Evolutionary conservation across 2,329 filamentous ascomycete genomes (phyloP).

Genomic region (Daldinia eschscholtzii): DNA sequence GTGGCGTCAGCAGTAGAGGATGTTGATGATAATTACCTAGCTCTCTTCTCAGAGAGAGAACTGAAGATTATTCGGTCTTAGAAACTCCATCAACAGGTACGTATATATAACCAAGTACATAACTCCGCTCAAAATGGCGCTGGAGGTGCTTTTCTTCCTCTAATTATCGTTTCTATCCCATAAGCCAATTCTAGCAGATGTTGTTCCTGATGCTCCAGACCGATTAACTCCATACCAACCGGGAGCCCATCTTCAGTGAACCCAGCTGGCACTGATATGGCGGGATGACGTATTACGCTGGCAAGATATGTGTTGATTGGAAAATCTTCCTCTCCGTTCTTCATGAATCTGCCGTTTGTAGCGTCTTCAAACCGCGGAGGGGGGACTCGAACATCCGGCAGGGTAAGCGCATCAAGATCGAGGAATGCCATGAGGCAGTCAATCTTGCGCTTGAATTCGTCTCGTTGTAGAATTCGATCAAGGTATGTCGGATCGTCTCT

Average conservation of each 20-base stretch:
- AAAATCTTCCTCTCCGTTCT: constrained; percentile 45
- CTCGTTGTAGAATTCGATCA: constrained; percentile 44
- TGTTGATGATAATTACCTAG: too few species aligned
- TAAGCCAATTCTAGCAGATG: constrained; percentile 32
- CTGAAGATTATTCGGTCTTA: not conserved
- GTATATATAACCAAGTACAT: too few species aligned
- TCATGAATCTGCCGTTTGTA: constrained; percentile 46
- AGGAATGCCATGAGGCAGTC: constrained; percentile 50
- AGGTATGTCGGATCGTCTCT: constrained; percentile 49
- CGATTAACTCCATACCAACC: constrained; percentile 50
- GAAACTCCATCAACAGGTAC: too few species aligned
- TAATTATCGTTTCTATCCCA: constrained; percentile 28
- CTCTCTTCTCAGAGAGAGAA: not conserved
- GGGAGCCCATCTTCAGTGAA: constrained; percentile 50
- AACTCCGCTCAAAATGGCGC: not conserved
- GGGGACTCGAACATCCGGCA: constrained; percentile 53
- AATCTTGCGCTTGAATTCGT: constrained; percentile 50
- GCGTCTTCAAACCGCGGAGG: constrained; percentile 53
- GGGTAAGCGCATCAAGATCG: constrained; percentile 52
- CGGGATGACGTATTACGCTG: constrained; percentile 51
- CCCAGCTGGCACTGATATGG: constrained; percentile 53
- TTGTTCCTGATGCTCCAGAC: constrained; percentile 46
- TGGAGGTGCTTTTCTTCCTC: constrained; percentile 21
- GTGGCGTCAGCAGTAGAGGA: too few species aligned
- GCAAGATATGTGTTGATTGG: constrained; percentile 55